Evolutionary conservation across 2,329 filamentous ascomycete species (phyloP).

Genomic region (Colletotrichum destructivum): DNA sequence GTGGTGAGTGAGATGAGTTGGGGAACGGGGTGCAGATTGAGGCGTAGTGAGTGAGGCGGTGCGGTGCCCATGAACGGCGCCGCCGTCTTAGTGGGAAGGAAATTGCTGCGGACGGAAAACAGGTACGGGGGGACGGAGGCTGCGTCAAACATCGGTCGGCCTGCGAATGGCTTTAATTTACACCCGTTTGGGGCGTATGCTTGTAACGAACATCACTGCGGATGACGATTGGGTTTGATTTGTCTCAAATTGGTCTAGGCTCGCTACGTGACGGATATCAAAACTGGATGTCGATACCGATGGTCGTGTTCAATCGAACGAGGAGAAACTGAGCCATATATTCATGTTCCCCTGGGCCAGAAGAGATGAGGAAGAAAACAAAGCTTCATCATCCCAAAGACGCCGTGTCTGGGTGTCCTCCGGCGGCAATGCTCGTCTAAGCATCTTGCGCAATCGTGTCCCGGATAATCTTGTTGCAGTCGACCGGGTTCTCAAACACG

Average conservation of each 20-base stretch:
- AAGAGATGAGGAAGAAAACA: too few relatives aligned
- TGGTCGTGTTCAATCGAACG: slow-evolving; percentile 7
- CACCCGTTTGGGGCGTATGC: not conserved
- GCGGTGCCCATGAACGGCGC: slow-evolving; percentile 28
- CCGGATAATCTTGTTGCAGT: slow-evolving; percentile 66
- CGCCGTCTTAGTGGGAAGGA: not conserved
- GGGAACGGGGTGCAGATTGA: slow-evolving; percentile 13
- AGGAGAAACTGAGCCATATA: not conserved
- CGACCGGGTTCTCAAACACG: slow-evolving; percentile 84
- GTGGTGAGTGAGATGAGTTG: not conserved
- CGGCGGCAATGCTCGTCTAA: not conserved
- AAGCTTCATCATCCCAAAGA: not conserved
- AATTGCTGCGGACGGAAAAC: slow-evolving; percentile 12
- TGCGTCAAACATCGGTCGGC: slow-evolving; percentile 1
- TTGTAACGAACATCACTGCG: not conserved
- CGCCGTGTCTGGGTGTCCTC: not conserved
- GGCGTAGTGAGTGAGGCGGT: slow-evolving; percentile 16
- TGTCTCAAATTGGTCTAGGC: slow-evolving; percentile 8
- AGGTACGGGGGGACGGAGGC: too few relatives aligned
- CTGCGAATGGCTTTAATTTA: not conserved
- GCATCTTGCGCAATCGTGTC: slow-evolving; percentile 44
- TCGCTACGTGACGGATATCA: slow-evolving; percentile 20
- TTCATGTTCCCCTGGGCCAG: not conserved
- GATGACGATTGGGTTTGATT: too few relatives aligned
- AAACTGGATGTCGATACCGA: slow-evolving; percentile 4